These are phyloP conservation scores for Moniliophthora roreri DNA, from an alignment of 1,284 basidiomycete genomes.

Conservation along the genomic window DNA sequence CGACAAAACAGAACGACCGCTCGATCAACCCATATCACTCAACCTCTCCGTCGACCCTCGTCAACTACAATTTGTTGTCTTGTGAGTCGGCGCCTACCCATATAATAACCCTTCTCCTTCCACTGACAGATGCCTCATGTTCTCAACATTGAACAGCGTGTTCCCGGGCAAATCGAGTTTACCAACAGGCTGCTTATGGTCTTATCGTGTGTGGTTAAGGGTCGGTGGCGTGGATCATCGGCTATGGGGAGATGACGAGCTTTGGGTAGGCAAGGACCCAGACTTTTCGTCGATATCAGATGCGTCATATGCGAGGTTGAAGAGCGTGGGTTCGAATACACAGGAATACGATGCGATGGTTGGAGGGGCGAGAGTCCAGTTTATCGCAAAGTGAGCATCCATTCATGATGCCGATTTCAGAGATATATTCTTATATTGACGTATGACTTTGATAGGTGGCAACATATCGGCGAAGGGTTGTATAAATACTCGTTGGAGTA, in stretches of 20 bases:
- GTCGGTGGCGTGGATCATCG: constrained; percentile 53
- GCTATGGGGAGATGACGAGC: constrained; percentile 55
- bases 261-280: constrained; percentile 61
- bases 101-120: not conserved
- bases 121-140: not conserved
- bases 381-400: constrained; percentile 43
- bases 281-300: constrained; percentile 56
- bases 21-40: constrained; percentile 45
- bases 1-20: constrained; percentile 49
- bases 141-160: constrained; percentile 36
- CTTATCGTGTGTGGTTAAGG: constrained; percentile 59
- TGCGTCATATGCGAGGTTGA: constrained; percentile 50
- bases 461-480: constrained; percentile 34
- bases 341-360: constrained; percentile 51
- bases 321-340: constrained; percentile 36
- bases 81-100: constrained; percentile 36
- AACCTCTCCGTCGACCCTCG: constrained; percentile 50
- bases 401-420: not conserved
- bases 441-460: constrained; percentile 41
- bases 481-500: constrained; percentile 58
- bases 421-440: not conserved
- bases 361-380: constrained; percentile 51
- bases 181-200: constrained; percentile 47
- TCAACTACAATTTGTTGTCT: constrained; percentile 52
- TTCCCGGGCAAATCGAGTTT: constrained; percentile 55